Evolutionary conservation across 805 yeast species (phyloP), one percentile per base, ranked within the genome.

Genomic region (Yamadazyma takamatsuzukensis): DNA sequence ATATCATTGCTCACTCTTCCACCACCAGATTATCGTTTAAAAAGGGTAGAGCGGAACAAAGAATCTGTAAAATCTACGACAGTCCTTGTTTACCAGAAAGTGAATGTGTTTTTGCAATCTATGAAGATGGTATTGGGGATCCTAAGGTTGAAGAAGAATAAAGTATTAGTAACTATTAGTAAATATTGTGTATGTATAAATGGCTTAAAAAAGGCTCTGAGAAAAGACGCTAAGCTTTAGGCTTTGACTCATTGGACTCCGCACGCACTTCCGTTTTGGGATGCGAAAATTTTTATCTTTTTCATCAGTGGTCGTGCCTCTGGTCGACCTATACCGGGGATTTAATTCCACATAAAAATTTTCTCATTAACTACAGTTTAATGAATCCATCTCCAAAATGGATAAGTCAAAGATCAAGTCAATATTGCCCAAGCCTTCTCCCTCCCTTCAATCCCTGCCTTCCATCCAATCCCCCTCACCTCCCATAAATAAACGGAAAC

Each of bases 51-150:
- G 97, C 83, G 12, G 94, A 87, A 46, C 89, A 85, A 52, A 81
- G 98, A 69, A 80, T 86, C 16, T 93, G 97, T 65, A 88, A 87
- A 59, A 84, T 93, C 29, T 88, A 86, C 48, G 98, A 93, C 56
- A 86, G 96, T 40, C 98, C 98, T 3, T 89, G 97, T 52, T 68
- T 93, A 39, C 97, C 98, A 0, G 97, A 93, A 54, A 80, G 93
- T 33, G 97, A 93, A 48, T 84, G 96, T 49, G 82, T 86, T 6
- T 90, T 93, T 65, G 97, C 96, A 4, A 86, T 93, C 41, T 93
- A 89, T 54, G 96, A 87, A 56, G 96, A 90, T 49, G 98, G 98
- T 40, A 80, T 93, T 43, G 96, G 95, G 36, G 98, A 93, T 64
- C 97, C 97, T 30, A 77, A 81, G 45, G 86, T 83, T 13, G 93